Evolutionary conservation across 2,329 filamentous ascomycete genomes (phyloP), one percentile per base, ranked within the genome.

Genomic region (Cladobotryum protrusum): DNA sequence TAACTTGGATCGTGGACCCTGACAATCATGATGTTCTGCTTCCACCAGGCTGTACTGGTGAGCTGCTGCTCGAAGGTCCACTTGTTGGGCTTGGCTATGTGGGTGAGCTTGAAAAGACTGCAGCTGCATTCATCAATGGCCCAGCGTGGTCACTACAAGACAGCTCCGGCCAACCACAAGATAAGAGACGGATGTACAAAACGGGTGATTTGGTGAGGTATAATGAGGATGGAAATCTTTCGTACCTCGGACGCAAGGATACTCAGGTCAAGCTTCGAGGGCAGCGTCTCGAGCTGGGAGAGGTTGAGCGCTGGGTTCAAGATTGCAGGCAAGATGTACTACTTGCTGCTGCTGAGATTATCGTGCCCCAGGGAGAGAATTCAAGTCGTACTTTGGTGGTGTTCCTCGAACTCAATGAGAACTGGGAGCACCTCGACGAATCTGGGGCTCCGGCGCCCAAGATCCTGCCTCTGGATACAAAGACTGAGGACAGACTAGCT

Each of bases 211-310:
- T 45, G n/a, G 43, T 15, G 3, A 9, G 15, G 17, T 45, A 36
- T 12, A 37, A 37, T 8, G 18, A 29, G 3, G 43, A 45, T 45
- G 43, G 43, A 8, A 19, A 2, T 12, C n/a, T 45, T 18, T 5
- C 12, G 9, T 29, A 35, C 9, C 4, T 45, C 7, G 43, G 43
- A 65, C 42, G 42, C 76, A 75, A 74, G 54, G 77, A 80, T 56
- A 68, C 67, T 1, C 77, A 80, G 58, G 69, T 80, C 40, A 81
- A 81, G 58, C 59, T 81, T 9, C 68, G 72, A 24, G 81, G 81
- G 40, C 79, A 71, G 49, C 60, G 76, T 47, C 65, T 77, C 51
- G 80, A 74, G 61, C 64, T 75, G 7, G 48, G 41, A 9, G 53
- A 55, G 34, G 29, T 55, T 19, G 53, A 53, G 40, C 12, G 44